Evolutionary conservation across 2,329 filamentous ascomycete species (phyloP).

Genomic region (Fusarium equiseti): DNA sequence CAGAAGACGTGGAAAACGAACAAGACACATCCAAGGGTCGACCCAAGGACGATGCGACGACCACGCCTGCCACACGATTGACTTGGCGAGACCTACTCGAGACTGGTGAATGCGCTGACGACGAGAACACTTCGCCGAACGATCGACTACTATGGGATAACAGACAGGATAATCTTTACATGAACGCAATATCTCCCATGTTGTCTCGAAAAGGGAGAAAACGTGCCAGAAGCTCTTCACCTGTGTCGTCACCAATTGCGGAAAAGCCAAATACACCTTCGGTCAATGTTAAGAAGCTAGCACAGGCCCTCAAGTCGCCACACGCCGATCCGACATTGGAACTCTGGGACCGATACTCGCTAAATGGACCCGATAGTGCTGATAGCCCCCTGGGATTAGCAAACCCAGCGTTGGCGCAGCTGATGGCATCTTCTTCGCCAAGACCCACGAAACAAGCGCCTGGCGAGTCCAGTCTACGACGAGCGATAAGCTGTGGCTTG

Average conservation of each 20-base stretch:
- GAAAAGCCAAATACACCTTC: conserved; percentile 59
- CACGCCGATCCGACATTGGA: conserved; percentile 79
- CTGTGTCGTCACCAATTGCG: conserved; percentile 72
- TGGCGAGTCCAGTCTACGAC: conserved; percentile 62
- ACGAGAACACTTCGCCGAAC: conserved; percentile 67
- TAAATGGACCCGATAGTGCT: conserved; percentile 56
- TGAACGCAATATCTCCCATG: conserved; percentile 61
- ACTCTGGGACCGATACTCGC: conserved; percentile 80
- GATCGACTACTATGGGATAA: conserved; percentile 73
- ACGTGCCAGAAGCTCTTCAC: conserved; percentile 80
- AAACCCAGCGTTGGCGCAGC: conserved; percentile 71
- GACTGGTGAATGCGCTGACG: conserved; percentile 56
- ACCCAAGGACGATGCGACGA: conserved; percentile 41
- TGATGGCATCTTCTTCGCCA: conserved; percentile 79
- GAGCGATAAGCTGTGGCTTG: conserved; percentile 75
- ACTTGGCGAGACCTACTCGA: conserved; percentile 71
- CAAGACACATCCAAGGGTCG: conserved; percentile 8
- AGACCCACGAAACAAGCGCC: conserved; percentile 63
- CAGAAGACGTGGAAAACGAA: conserved; percentile 34
- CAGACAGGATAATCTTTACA: conserved; percentile 57
- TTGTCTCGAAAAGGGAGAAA: conserved; percentile 69
- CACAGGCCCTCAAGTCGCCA: conserved; percentile 72
- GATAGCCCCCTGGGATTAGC: conserved; percentile 59
- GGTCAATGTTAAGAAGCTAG: conserved; percentile 70
- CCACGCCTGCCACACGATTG: conserved; percentile 65